These are phyloP conservation scores for Talaromyces marneffei DNA, from an alignment of 2,329 filamentous ascomycete genomes.

Conservation along the genomic window DNA sequence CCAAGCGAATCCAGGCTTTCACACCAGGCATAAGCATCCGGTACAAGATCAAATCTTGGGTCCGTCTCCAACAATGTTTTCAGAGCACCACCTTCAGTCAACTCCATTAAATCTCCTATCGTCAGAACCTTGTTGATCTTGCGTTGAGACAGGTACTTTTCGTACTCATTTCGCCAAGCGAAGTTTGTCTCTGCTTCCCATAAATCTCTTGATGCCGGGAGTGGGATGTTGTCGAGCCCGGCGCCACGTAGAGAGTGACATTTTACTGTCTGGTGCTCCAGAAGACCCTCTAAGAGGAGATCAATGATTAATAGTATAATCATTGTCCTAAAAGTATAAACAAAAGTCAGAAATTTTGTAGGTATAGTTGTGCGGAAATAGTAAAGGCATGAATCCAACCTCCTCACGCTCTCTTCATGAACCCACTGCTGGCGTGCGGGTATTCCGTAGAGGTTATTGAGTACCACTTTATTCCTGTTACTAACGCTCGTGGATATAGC, in stretches of 20 bases:
- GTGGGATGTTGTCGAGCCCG: conserved; percentile 3
- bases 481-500: background rate
- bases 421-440: conserved; percentile 7
- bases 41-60: conserved; percentile 1
- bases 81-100: background rate
- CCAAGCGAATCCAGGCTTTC: conserved; percentile 11
- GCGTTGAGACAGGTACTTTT: background rate
- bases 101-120: conserved; percentile 8
- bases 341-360: background rate
- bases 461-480: background rate
- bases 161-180: conserved; percentile 11
- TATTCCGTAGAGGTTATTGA: background rate
- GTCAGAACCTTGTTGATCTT: conserved; percentile 5
- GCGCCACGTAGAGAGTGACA: background rate
- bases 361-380: background rate
- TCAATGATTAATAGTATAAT: conserved; percentile 7
- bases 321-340: conserved; percentile 5
- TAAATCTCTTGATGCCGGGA: conserved; percentile 11
- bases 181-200: conserved; percentile 12
- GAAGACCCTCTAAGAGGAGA: conserved; percentile 9
- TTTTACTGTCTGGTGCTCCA: background rate
- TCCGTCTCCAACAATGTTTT: conserved; percentile 5
- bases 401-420: conserved; percentile 11
- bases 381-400: background rate
- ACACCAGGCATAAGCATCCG: conserved; percentile 12